Evolutionary conservation across 2,329 filamentous ascomycete species (phyloP).

Genomic region (Venturiaceae sp.): DNA sequence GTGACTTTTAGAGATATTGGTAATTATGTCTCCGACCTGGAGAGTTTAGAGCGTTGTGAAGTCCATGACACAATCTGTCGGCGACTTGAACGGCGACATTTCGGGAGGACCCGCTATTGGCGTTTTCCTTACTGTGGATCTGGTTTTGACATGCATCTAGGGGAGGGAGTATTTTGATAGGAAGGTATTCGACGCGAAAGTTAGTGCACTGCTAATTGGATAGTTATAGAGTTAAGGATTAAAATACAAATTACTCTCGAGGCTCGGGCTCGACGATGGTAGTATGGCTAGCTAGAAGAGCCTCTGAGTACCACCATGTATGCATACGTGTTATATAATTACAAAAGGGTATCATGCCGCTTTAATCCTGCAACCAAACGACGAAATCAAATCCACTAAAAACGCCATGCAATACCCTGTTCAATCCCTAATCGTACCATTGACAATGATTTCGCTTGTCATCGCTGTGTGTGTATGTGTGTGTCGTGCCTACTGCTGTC

Average conservation of each 20-base stretch:
- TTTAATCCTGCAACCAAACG: too few relatives aligned
- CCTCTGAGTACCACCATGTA: not conserved
- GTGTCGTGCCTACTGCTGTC: too few relatives aligned
- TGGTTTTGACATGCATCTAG: not conserved
- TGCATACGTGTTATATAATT: not conserved
- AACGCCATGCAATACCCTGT: not conserved
- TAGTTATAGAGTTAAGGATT: not conserved
- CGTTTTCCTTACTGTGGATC: not conserved
- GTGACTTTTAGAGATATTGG: not conserved
- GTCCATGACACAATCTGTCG: not conserved
- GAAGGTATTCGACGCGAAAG: too few relatives aligned
- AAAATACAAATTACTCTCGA: not conserved
- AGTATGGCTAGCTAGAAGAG: too few relatives aligned
- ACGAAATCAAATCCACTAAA: not conserved
- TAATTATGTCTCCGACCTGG: not conserved
- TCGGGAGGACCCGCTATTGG: not conserved
- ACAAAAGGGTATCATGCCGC: not conserved
- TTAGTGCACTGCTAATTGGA: too few relatives aligned
- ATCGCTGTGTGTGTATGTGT: too few relatives aligned
- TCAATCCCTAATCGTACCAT: too few relatives aligned
- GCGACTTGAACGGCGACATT: not conserved
- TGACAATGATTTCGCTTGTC: too few relatives aligned
- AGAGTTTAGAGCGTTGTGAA: not conserved
- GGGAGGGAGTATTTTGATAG: too few relatives aligned
- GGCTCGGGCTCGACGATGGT: not conserved